Conservation (phyloP, 768 basidiomycete genomes). For the Podaxis sp. region DNA sequence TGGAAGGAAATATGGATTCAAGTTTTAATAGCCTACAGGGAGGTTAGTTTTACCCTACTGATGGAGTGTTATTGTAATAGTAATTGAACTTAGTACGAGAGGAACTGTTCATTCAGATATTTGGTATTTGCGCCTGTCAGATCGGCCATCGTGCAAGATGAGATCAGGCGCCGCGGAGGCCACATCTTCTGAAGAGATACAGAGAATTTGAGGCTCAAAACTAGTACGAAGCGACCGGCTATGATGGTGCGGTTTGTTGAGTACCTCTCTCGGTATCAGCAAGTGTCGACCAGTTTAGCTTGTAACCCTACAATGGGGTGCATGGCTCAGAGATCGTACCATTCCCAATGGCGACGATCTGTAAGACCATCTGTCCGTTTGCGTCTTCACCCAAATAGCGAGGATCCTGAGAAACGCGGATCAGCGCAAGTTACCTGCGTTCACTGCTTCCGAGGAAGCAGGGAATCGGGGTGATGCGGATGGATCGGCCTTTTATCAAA, state of each 20-base stretch:
- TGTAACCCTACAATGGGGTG: neutral
- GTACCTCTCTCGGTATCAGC: neutral
- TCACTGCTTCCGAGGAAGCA: neutral
- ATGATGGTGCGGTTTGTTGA: neutral
- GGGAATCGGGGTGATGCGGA: neutral
- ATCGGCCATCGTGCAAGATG: constrained; percentile 32
- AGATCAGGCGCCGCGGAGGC: neutral
- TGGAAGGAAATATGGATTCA: too few relatives aligned
- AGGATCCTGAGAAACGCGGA: neutral
- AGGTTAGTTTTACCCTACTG: constrained; percentile 87
- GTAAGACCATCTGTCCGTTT: too few relatives aligned
- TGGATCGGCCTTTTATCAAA: neutral
- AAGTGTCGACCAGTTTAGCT: neutral
- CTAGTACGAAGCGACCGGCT: neutral
- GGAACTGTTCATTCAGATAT: constrained; percentile 83
- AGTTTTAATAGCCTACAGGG: too few relatives aligned
- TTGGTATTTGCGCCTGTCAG: constrained; percentile 81
- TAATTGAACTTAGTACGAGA: constrained; percentile 83
- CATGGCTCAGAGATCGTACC: neutral
- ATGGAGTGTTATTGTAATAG: constrained; percentile 73
- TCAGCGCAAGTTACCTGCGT: neutral
- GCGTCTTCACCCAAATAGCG: too few relatives aligned
- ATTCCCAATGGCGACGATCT: neutral
- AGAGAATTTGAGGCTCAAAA: neutral
- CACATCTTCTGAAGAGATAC: neutral